Percentiles rank a stretch among this genome's conserved stretches.
Evolutionary conservation across 164 flowering plant genomes (phyloP).

Genomic region (Cinnamomum chago): DNA sequence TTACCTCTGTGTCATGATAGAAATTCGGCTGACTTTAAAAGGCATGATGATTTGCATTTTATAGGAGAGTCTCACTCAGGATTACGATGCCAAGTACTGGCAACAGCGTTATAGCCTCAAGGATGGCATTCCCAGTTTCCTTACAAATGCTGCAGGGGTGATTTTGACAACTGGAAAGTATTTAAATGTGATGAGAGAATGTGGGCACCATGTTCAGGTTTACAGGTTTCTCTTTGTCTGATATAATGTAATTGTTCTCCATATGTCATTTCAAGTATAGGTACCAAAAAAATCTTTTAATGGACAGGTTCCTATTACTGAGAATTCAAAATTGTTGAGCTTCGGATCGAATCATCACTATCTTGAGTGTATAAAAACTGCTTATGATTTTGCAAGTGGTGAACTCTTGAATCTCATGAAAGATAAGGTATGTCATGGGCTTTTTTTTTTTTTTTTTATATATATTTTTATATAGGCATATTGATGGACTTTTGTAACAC

Average conservation of each 20-base stretch:
- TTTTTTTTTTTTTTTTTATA: too few species aligned
- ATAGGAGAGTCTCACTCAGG: constrained; percentile 89
- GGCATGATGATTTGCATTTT: background rate
- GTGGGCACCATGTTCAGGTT: constrained; percentile 96
- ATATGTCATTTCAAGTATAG: background rate
- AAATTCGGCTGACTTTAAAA: constrained; percentile 5
- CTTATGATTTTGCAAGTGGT: constrained; percentile 88
- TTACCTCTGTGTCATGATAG: background rate
- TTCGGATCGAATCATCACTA: constrained; percentile 89
- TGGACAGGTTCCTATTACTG: constrained; percentile 71
- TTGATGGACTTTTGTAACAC: too few species aligned
- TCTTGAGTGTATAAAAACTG: constrained; percentile 83
- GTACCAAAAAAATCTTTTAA: constrained; percentile 4
- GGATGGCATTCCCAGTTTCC: constrained; percentile 92
- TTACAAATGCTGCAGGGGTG: constrained; percentile 72
- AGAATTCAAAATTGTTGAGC: constrained; percentile 66
- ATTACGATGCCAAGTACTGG: constrained; percentile 97
- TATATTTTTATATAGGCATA: too few species aligned
- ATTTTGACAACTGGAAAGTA: constrained; percentile 98
- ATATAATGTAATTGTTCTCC: too few species aligned
- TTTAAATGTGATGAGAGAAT: constrained; percentile 97
- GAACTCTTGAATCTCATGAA: constrained; percentile 87
- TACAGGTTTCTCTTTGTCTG: background rate
- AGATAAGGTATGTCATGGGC: constrained; percentile 56
- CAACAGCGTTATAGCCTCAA: constrained; percentile 88